Conservation (phyloP, 768 basidiomycete genomes). For the Mycena vulgaris region DNA sequence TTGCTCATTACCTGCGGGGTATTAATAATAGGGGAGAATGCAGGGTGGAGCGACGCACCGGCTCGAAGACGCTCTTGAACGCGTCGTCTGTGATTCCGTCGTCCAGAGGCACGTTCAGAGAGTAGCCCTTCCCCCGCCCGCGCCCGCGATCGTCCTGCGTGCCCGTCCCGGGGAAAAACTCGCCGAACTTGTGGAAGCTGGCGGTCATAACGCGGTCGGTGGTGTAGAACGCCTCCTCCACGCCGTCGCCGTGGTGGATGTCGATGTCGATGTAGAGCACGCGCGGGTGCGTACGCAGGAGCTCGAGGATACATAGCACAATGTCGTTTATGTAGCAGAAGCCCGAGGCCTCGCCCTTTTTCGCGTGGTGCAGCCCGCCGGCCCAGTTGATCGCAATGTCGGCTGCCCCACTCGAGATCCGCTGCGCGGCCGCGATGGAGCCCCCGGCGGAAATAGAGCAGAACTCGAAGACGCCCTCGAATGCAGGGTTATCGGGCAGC, state of each 20-base stretch:
- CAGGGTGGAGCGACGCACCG: constrained; percentile 64
- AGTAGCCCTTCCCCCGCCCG: constrained; percentile 88
- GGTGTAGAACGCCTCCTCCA: constrained; percentile 98
- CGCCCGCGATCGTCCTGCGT: constrained; percentile 90
- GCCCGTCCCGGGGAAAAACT: constrained; percentile 93
- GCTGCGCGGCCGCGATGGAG: constrained; percentile 90
- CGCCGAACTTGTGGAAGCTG: constrained; percentile 97
- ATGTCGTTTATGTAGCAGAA: constrained; percentile 99
- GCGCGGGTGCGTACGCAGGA: constrained; percentile 85
- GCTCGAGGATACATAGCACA: constrained; percentile 93
- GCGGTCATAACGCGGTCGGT: constrained; percentile 98
- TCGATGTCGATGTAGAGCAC: constrained; percentile 99
- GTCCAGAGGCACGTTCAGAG: constrained; percentile 93
- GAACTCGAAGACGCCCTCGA: constrained; percentile 97
- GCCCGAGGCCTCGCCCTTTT: constrained; percentile 98
- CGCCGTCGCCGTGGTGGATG: constrained; percentile 98
- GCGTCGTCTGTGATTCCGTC: constrained; percentile 95
- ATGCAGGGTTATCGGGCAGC: constrained; percentile 87
- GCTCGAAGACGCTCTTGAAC: constrained; percentile 90
- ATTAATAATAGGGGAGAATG: background rate
- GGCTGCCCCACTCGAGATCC: constrained; percentile 82
- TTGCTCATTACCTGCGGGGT: constrained; percentile 62
- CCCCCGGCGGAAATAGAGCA: constrained; percentile 98
- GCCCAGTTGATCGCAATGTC: constrained; percentile 99
- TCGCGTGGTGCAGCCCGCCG: constrained; percentile 98